A percentile compares a stretch with the other conserved stretches of the same genome.
Evolutionary conservation across 2,329 filamentous ascomycete species (phyloP).

Genomic region (Penicillium sp.): DNA sequence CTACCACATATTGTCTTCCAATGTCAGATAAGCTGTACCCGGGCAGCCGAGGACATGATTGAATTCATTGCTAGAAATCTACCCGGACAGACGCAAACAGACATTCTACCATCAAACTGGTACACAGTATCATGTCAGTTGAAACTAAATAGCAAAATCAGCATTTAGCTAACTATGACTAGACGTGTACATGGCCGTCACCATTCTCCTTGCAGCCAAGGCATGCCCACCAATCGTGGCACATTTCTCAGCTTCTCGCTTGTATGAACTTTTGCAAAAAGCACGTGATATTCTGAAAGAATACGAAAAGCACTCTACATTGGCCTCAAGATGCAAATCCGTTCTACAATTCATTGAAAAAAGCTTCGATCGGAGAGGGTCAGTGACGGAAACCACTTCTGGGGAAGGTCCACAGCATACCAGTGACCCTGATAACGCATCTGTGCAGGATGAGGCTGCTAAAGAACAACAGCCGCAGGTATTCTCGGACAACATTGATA

Average conservation of each 20-base stretch:
- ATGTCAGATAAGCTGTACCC: constrained; percentile 1
- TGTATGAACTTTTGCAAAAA: background rate
- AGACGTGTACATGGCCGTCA: constrained; percentile 20
- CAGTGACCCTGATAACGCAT: background rate
- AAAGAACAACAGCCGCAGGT: background rate
- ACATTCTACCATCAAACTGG: constrained; percentile 11
- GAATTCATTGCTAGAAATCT: constrained; percentile 4
- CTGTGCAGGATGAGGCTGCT: background rate
- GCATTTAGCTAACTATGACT: background rate
- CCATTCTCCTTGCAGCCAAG: constrained; percentile 14
- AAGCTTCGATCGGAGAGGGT: background rate
- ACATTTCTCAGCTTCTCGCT: constrained; percentile 10
- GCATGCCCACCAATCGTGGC: constrained; percentile 7
- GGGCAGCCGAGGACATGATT: constrained; percentile 5
- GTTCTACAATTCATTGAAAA: constrained; percentile 1
- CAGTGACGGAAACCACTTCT: background rate
- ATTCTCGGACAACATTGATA: background rate
- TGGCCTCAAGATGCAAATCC: constrained; percentile 6
- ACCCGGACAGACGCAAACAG: constrained; percentile 1
- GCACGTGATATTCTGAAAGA: constrained; percentile 5
- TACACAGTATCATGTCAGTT: constrained; percentile 12
- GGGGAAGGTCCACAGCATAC: background rate
- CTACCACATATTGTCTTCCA: background rate
- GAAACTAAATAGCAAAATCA: too few relatives aligned
- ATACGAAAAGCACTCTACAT: constrained; percentile 3